Base-by-base conservation (phyloP, 306 rosid species). In the Leucaena leucocephala region DNA sequence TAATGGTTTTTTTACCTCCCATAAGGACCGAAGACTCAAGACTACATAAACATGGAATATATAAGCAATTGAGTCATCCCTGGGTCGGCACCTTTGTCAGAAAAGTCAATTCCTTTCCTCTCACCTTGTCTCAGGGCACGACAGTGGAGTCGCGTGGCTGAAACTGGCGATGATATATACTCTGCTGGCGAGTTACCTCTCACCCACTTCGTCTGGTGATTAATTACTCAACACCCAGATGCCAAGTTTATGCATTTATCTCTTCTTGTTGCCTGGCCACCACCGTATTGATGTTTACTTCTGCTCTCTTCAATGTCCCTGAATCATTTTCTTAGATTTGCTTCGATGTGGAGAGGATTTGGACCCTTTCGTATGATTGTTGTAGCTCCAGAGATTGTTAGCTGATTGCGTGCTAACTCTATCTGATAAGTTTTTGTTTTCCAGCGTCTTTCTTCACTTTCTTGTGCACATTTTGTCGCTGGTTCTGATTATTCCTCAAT, bases 91-190 rank as follows among this genome's bases (percentile, higher is more conserved):
- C 14, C 59, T 63, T 59, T 55, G 78, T 55, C 17, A 8, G 48
- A n/a, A 64, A 58, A 84, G 81, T 71, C 14, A 44, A 44, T 70
- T 49, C 64, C 78, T 83, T 83, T 78, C 44, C 19, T 77, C 71
- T 81, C 48, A 14, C 59, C 40, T 34, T 39, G 76, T 81, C 82
- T 33, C 27, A 33, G 73, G 17, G 38, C 76, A 44, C 35, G 68
- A 45, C 76, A 35, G 71, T 81, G 84, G 50, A 81, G 77, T 78
- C 49, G 61, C 73, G 73, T 38, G 74, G 36, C 55, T 34, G 62
- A 66, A 69, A 63, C 70, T 43, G 40, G 65, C 68, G 44, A 48
- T 71, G 89, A 81, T 88, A 74, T 87, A 84, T 89, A 77, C 74
- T 71, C 55, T 72, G 65, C 67, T 49, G n/a, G 38, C 63, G 35